Percentiles rank a stretch among this genome's conserved stretches.
These are phyloP conservation scores for Fusarium coffeatum DNA, from an alignment of 2,329 filamentous ascomycete genomes.

Conservation along the genomic window DNA sequence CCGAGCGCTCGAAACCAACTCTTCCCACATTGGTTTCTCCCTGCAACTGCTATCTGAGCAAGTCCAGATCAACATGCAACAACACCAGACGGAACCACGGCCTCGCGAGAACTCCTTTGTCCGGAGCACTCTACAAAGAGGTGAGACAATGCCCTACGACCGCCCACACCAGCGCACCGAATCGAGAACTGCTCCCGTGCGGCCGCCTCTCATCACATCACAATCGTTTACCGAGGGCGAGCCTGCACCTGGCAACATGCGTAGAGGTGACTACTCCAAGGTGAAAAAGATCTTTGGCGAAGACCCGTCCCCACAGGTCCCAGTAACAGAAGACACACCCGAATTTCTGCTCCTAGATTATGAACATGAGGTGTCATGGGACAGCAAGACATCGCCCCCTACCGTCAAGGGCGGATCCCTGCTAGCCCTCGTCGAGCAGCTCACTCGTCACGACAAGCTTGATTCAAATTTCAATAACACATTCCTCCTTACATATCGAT, in stretches of 20 bases:
- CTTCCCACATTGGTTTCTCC: slow-evolving; percentile 88
- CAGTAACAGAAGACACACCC: slow-evolving; percentile 78
- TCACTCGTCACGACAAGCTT: slow-evolving; percentile 94
- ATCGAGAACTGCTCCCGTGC: slow-evolving; percentile 59
- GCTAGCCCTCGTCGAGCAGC: slow-evolving; percentile 88
- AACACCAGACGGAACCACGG: slow-evolving; percentile 54
- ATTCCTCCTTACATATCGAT: slow-evolving; percentile 95
- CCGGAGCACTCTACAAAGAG: slow-evolving; percentile 67
- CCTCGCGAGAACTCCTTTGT: slow-evolving; percentile 60
- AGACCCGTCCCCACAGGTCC: slow-evolving; percentile 65
- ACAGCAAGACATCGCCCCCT: slow-evolving; percentile 79
- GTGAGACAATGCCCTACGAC: slow-evolving; percentile 67
- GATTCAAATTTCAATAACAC: slow-evolving; percentile 98
- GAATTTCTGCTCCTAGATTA: slow-evolving; percentile 88
- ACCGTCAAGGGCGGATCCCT: slow-evolving; percentile 90
- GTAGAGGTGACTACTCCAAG: slow-evolving; percentile 72
- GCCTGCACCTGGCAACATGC: slow-evolving; percentile 60
- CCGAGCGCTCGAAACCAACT: slow-evolving; percentile 84
- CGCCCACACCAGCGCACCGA: slow-evolving; percentile 67
- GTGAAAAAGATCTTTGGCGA: slow-evolving; percentile 75
- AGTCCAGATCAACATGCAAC: slow-evolving; percentile 68
- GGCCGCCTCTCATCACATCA: slow-evolving; percentile 63
- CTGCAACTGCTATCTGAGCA: slow-evolving; percentile 88
- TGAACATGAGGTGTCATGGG: slow-evolving; percentile 90
- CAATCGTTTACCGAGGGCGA: slow-evolving; percentile 76